phyloP scores from a whole-genome alignment of 371 early-diverging fungal species.

The Rhizopus delemar region DNA sequence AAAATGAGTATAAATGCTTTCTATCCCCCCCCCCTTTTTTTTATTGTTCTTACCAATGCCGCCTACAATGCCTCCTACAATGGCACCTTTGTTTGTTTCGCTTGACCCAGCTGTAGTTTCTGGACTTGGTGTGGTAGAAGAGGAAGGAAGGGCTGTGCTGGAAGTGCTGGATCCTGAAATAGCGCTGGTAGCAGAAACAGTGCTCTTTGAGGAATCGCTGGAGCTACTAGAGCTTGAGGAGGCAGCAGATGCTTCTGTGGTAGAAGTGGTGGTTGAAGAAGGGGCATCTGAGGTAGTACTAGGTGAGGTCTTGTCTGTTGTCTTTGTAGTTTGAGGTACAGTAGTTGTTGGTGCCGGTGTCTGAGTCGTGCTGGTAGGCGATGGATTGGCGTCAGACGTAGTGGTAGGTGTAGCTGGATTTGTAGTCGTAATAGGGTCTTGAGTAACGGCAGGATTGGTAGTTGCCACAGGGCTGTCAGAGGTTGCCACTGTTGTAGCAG shows the following conservation, averaged over 20 bases:
- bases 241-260: neutral
- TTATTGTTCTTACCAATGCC: constrained; percentile 22
- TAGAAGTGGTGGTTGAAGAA: neutral
- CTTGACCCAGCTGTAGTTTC: neutral
- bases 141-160: constrained; percentile 1
- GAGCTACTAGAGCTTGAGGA: neutral
- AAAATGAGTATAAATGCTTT: constrained; percentile 3
- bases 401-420: neutral
- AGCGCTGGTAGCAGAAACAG: neutral
- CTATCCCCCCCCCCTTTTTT: neutral
- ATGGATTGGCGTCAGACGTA: constrained; percentile 5
- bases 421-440: neutral
- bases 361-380: constrained; percentile 2
- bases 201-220: neutral
- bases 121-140: neutral
- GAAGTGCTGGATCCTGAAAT: neutral
- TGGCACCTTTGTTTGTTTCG: neutral
- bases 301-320: neutral
- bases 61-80: constrained; percentile 24
- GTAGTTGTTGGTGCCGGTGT: neutral
- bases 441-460: neutral
- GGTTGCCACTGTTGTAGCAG: neutral
- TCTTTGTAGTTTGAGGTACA: neutral
- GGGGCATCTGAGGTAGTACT: neutral
- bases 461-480: neutral